Evolutionary conservation across 2,329 filamentous ascomycete species (phyloP), one percentile per base, ranked within the genome.

Genomic region (Paecilomyces niveus): DNA sequence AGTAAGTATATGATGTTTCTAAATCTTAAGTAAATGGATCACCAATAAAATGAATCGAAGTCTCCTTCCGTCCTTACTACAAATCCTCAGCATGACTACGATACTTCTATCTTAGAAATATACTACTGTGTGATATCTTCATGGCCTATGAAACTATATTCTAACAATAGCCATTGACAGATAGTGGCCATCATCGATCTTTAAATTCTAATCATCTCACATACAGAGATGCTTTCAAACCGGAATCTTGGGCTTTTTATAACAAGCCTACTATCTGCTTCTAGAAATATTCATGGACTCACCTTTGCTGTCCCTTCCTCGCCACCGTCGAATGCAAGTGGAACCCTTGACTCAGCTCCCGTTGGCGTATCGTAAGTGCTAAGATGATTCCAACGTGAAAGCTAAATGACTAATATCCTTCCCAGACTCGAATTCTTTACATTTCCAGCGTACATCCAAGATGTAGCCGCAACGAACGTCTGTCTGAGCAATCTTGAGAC

Each of bases 361-460:
- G 72, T 80, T 1, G 78, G 78, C 2, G 67, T 80, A 33, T 81
- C 78, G 74, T 80, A 64, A 64, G 77, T 68, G 11, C 10, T 11
- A 21, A 26, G 21, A 11, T 15, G 5, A 13, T 26, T 9, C 7
- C 7, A 18, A 10, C 24, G 11, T 6, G 10, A 32, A 9, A 22
- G 26, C 29, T 13, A n/a, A 52, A 29, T 11, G 26, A 24, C 45
- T 58, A 21, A 61, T 51, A 26, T 31, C 0, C 26, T 39, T 29
- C 15, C 2, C 39, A 81, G 78, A 1, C 77, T 83, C 57, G 81
- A 84, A 56, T 85, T 85, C 69, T 85, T 84, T 61, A 74, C 80
- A 0, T 84, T 82, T 55, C 83, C 83, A 0, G 77, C 73, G 0
- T 85, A 85, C 65, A 78, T 84, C 61, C 77, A 73, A 15, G 78